Conservation (phyloP, 345 rosid genomes). For the Rhizophora apiculata region DNA sequence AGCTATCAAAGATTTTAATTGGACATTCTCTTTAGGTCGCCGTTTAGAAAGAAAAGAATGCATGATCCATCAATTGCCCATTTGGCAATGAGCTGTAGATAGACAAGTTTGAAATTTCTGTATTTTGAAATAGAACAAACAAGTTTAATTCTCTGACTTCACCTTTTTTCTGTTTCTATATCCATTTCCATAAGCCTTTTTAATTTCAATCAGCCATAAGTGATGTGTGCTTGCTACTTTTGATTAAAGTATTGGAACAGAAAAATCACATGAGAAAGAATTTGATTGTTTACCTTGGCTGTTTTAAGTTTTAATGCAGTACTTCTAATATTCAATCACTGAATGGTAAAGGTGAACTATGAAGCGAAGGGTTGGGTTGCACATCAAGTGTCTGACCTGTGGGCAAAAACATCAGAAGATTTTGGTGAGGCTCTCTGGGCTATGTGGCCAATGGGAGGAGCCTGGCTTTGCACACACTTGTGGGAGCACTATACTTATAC, state of each 20-base stretch:
- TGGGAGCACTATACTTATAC: conserved; percentile 93
- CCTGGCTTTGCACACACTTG: conserved; percentile 92
- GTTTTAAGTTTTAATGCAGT: too few relatives aligned
- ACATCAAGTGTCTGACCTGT: conserved; percentile 83
- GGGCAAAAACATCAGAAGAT: conserved; percentile 92
- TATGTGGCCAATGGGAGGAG: conserved; percentile 98
- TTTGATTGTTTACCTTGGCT: not conserved
- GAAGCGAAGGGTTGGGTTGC: conserved; percentile 83
- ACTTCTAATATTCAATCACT: not conserved
- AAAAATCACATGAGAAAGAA: not conserved
- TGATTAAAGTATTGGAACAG: not conserved
- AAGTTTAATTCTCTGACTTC: too few relatives aligned
- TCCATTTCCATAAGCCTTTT: not conserved
- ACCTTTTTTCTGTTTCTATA: not conserved
- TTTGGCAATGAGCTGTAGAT: too few relatives aligned
- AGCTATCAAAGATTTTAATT: too few relatives aligned
- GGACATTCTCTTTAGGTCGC: too few relatives aligned
- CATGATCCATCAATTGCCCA: too few relatives aligned
- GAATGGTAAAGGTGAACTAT: conserved; percentile 67
- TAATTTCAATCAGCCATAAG: not conserved
- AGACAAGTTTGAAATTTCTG: too few relatives aligned
- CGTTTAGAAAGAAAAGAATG: too few relatives aligned
- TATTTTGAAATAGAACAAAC: too few relatives aligned
- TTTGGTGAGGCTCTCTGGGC: conserved; percentile 72
- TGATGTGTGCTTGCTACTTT: not conserved